Evolutionary conservation across 768 basidiomycete species (phyloP).

Genomic region (Boletus vinaceobasis): DNA sequence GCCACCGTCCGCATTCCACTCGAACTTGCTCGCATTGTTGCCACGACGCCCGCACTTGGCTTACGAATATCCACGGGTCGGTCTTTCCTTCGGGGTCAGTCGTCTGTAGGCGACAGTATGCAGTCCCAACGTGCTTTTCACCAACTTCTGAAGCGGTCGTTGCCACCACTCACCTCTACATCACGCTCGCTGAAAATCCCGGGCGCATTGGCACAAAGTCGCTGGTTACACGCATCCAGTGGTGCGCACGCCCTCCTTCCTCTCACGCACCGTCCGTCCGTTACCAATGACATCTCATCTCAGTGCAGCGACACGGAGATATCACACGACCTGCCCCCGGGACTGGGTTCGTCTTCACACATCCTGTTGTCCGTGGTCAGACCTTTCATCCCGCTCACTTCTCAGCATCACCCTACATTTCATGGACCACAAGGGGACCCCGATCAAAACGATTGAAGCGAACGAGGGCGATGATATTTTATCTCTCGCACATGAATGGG

Average conservation of each 20-base stretch:
- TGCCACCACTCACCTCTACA: neutral
- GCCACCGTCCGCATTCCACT: constrained; percentile 3
- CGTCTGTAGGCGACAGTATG: neutral
- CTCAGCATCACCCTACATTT: constrained; percentile 85
- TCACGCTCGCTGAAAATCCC: neutral
- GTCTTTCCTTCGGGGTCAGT: neutral
- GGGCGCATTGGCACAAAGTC: neutral
- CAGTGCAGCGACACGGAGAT: constrained; percentile 42
- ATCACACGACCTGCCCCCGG: constrained; percentile 63
- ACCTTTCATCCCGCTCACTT: neutral
- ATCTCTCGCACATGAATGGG: constrained; percentile 89
- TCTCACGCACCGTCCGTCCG: neutral
- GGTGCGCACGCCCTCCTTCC: constrained; percentile 3
- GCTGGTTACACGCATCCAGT: constrained; percentile 18
- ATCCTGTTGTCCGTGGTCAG: neutral
- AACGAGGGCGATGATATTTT: constrained; percentile 94
- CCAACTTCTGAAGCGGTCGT: constrained; percentile 1
- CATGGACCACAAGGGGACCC: constrained; percentile 79
- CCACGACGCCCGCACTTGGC: neutral
- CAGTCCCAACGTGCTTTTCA: constrained; percentile 11
- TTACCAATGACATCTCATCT: neutral
- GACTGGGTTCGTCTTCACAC: constrained; percentile 51
- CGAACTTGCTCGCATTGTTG: constrained; percentile 12
- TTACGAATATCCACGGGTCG: constrained; percentile 2
- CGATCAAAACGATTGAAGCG: constrained; percentile 85